Evolutionary conservation across 768 basidiomycete species (phyloP).

Genomic region (Psilocybe azurescens): DNA sequence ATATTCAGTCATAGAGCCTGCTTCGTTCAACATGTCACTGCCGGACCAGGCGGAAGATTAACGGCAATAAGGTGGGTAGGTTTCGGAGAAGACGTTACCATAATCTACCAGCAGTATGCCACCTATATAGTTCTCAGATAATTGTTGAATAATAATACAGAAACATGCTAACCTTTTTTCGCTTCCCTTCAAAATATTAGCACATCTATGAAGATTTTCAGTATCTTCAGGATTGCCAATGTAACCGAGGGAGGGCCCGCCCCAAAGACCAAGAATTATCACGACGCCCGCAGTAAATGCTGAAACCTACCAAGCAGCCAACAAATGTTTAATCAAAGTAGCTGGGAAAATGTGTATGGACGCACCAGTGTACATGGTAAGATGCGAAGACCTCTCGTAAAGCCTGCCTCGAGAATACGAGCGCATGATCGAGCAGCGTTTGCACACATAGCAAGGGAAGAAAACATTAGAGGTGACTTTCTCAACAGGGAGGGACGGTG

Average conservation of each 20-base stretch:
- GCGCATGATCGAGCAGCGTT: constrained; percentile 75
- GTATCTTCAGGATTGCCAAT: constrained; percentile 47
- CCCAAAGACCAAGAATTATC: constrained; percentile 63
- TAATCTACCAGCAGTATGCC: constrained; percentile 43
- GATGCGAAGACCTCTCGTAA: constrained; percentile 35
- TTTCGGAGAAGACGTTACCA: constrained; percentile 32
- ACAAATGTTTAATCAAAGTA: background rate
- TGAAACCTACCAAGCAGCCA: constrained; percentile 27
- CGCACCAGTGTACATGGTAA: constrained; percentile 36
- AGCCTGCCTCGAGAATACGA: constrained; percentile 65
- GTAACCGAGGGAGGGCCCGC: constrained; percentile 43
- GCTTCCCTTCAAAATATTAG: constrained; percentile 48
- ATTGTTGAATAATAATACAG: background rate
- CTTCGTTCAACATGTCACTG: constrained; percentile 66
- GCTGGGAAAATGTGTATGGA: background rate
- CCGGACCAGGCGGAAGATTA: background rate
- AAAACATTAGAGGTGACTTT: constrained; percentile 46
- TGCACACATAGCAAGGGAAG: constrained; percentile 70
- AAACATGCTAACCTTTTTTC: constrained; percentile 35
- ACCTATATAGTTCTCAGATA: constrained; percentile 25
- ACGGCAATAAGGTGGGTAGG: background rate
- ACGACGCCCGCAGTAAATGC: constrained; percentile 50
- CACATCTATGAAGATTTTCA: constrained; percentile 55
- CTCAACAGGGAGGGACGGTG: constrained; percentile 71
- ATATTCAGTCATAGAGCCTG: constrained; percentile 59